Conservation (phyloP, 352 stramenopile species). For the Phytophthora sp. region DNA sequence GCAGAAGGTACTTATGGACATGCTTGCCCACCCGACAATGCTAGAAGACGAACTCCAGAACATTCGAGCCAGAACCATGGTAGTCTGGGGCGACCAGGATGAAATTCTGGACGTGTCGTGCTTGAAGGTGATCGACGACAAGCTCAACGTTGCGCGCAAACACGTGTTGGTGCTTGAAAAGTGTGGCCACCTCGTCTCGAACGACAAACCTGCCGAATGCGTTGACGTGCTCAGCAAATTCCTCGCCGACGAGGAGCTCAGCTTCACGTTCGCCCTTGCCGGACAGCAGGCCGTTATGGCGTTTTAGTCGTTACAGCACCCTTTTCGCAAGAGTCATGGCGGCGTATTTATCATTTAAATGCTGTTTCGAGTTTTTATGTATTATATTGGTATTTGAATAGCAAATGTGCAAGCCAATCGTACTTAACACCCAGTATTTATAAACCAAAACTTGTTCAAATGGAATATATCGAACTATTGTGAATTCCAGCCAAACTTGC, state of each 20-base stretch:
- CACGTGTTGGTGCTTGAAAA: slow-evolving; percentile 61
- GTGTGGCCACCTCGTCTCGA: slow-evolving; percentile 67
- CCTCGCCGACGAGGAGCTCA: slow-evolving; percentile 43
- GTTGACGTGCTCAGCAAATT: slow-evolving; percentile 68
- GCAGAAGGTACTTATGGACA: slow-evolving; percentile 69
- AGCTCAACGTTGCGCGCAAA: slow-evolving; percentile 46
- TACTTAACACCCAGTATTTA: too few relatives aligned
- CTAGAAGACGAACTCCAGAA: slow-evolving; percentile 64
- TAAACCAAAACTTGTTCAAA: too few relatives aligned
- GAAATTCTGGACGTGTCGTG: slow-evolving; percentile 67
- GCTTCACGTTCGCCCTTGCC: slow-evolving; percentile 34
- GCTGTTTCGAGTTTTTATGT: slow-evolving; percentile 20
- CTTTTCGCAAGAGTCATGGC: slow-evolving; percentile 13
- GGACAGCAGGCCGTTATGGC: slow-evolving; percentile 29
- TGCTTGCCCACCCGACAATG: slow-evolving; percentile 53
- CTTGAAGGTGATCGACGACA: slow-evolving; percentile 59
- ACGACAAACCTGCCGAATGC: slow-evolving; percentile 59
- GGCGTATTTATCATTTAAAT: slow-evolving; percentile 46
- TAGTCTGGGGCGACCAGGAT: slow-evolving; percentile 76
- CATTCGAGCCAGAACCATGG: slow-evolving; percentile 58
- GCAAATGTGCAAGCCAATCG: too few relatives aligned
- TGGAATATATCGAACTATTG: too few relatives aligned
- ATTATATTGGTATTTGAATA: neutral
- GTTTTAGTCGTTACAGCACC: slow-evolving; percentile 12
- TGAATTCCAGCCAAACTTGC: too few relatives aligned